A percentile compares a stretch with the other conserved stretches of the same genome.
Conservation (phyloP, 106 monocot species). For the Phalaenopsis aphrodite region DNA sequence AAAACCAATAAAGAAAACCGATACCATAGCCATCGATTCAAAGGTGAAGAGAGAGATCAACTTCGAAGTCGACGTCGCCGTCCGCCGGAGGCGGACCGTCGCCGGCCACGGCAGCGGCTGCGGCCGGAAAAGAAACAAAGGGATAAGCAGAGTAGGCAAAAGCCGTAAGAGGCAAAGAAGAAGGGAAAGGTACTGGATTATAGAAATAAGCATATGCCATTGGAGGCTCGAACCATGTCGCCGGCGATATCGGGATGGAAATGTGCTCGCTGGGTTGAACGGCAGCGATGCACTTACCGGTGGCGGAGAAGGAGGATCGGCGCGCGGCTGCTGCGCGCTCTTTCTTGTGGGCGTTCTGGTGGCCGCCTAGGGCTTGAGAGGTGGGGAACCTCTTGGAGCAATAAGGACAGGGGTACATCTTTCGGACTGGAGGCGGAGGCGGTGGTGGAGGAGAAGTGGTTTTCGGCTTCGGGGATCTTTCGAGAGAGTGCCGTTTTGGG, state of each 20-base stretch:
- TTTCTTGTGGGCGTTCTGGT: conserved; percentile 19
- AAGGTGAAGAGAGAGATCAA: conserved; percentile 2
- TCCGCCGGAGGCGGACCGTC: background rate
- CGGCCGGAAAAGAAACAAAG: background rate
- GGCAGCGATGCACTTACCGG: background rate
- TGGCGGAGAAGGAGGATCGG: background rate
- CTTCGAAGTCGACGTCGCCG: background rate
- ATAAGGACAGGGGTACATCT: conserved; percentile 8
- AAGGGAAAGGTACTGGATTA: background rate
- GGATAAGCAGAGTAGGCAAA: background rate
- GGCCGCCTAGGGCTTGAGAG: conserved; percentile 14
- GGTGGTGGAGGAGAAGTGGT: background rate
- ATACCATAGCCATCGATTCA: background rate
- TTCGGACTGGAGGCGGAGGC: background rate
- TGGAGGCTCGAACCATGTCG: background rate
- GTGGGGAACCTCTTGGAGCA: conserved; percentile 8
- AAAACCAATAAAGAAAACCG: background rate
- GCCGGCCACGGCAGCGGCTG: background rate
- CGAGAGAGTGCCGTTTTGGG: background rate
- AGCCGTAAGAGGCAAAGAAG: background rate
- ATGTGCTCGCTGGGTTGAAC: background rate
- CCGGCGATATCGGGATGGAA: background rate
- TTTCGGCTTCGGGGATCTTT: background rate
- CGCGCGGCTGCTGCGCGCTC: conserved; percentile 9
- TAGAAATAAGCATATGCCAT: background rate